Evolutionary conservation across 2,329 filamentous ascomycete genomes (phyloP), one percentile per base, ranked within the genome.

Genomic region (Calycina herbarum): DNA sequence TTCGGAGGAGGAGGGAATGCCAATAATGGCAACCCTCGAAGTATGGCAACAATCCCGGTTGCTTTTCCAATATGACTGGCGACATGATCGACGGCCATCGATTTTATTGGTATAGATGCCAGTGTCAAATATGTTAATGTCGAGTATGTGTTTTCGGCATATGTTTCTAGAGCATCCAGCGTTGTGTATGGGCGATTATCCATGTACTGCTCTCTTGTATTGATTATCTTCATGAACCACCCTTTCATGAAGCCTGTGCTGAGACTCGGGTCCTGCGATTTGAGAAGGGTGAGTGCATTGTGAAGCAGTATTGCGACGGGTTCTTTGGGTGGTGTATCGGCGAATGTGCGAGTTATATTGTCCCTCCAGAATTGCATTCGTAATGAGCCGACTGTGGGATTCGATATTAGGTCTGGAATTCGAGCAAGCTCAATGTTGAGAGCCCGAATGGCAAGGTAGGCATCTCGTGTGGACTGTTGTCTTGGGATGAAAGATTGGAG

Each of bases 331-430:
- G 95, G 94, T 0, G 83, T 82, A 38, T 90, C 91, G 1, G 89
- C 84, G 67, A 97, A 90, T 1, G 92, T 90, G 67, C 89, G 89
- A 63, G 89, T 85, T 61, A 99, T 82, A 4, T 92, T 88, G 72
- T 98, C 94, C 60, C 92, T 87, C 92, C 95, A 98, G 82, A 98
- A 98, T 77, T 97, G 92, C 78, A 97, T 89, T 69, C 95, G 93
- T 83, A 98, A 88, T 62, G 89, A 84, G 60, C 93, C 94, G 67
- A 98, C 91, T 3, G 89, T 90, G n/a, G 91, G 87, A 67, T 91
- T 95, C 58, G 92, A 95, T 24, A 95, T 94, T 13, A 91, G 88
- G 78, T 98, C 94, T 65, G 95, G 93, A 68, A 98, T 90, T 65
- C 92, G 87, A 57, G 94, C 92, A 67, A 97, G 86, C 77, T 97